Percentiles rank a stretch among this genome's conserved stretches.
Evolutionary conservation across 371 early-diverging fungal species (phyloP).

Genomic region (Synchytrium microbalum): DNA sequence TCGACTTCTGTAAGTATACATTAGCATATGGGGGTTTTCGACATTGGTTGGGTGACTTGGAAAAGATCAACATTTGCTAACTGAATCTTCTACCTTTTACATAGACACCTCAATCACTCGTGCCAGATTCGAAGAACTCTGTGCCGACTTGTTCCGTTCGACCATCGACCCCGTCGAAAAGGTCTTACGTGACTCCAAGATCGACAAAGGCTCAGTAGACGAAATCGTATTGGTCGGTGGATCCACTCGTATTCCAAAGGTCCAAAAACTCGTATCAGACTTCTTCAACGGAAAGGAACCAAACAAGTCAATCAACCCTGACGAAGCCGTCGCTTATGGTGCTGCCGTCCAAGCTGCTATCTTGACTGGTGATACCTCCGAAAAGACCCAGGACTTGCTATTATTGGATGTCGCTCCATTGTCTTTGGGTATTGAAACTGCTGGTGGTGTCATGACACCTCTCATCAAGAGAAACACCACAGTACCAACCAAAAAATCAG

Average conservation of each 20-base stretch:
- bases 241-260: slow-evolving; percentile 99
- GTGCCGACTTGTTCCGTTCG: slow-evolving; percentile 87
- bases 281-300: slow-evolving; percentile 97
- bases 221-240: slow-evolving; percentile 99
- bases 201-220: slow-evolving; percentile 84
- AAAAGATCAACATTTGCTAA: no score
- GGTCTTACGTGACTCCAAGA: slow-evolving; percentile 88
- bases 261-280: slow-evolving; percentile 94
- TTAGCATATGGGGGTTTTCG: no score
- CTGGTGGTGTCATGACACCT: slow-evolving; percentile 95
- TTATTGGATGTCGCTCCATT: slow-evolving; percentile 62
- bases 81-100: no score
- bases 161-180: slow-evolving; percentile 94
- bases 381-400: slow-evolving; percentile 71
- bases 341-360: slow-evolving; percentile 98
- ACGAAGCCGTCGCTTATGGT: slow-evolving; percentile 98
- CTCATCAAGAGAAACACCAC: slow-evolving; percentile 96
- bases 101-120: slow-evolving; percentile 93
- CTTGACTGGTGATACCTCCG: slow-evolving; percentile 82
- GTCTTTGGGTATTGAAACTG: slow-evolving; percentile 77
- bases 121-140: slow-evolving; percentile 95
- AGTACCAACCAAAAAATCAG: slow-evolving; percentile 95
- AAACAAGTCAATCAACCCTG: slow-evolving; percentile 94
- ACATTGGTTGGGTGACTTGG: slow-evolving; percentile 76
- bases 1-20: slow-evolving; percentile 46